Percentiles rank a stretch among this genome's conserved stretches.
phyloP scores from a whole-genome alignment of 495 filamentous ascomycete species.

The Penicillium cataractarum region DNA sequence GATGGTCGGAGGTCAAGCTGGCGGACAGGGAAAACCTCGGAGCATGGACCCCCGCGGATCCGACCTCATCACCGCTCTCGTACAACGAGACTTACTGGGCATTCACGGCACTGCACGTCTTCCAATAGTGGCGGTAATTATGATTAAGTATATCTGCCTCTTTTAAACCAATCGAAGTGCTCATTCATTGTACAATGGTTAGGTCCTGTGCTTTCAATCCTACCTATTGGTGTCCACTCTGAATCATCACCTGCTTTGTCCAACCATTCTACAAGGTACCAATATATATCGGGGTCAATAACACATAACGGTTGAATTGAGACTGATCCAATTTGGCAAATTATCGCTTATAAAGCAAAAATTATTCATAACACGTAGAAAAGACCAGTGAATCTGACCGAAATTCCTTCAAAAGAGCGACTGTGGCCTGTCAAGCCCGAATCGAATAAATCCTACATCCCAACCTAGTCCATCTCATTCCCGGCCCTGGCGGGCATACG shows the following conservation, averaged over 20 bases:
- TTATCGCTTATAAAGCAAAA: constrained; percentile 2
- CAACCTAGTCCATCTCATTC: constrained; percentile 11
- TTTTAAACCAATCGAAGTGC: no score
- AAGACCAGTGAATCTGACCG: neutral
- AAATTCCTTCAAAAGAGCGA: constrained; percentile 11
- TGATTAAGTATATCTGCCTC: no score
- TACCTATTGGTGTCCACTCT: no score
- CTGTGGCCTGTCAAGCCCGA: constrained; percentile 1
- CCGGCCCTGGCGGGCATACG: constrained; percentile 41
- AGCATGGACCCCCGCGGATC: neutral
- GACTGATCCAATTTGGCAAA: constrained; percentile 15
- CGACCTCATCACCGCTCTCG: neutral
- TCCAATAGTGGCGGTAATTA: no score
- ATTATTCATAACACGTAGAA: constrained; percentile 5
- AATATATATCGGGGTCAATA: neutral
- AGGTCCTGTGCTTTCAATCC: no score
- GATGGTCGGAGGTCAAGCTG: constrained; percentile 21
- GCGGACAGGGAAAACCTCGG: constrained; percentile 27
- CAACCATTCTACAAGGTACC: no score
- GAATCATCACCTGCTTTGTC: no score
- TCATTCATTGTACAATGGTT: no score
- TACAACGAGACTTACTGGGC: neutral
- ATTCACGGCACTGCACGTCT: neutral
- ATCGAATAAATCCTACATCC: constrained; percentile 11
- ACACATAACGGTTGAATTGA: neutral